A percentile compares a stretch with the other conserved stretches of the same genome.
Conservation (phyloP, 2,329 filamentous ascomycete species). For the Paecilomyces sp. region DNA sequence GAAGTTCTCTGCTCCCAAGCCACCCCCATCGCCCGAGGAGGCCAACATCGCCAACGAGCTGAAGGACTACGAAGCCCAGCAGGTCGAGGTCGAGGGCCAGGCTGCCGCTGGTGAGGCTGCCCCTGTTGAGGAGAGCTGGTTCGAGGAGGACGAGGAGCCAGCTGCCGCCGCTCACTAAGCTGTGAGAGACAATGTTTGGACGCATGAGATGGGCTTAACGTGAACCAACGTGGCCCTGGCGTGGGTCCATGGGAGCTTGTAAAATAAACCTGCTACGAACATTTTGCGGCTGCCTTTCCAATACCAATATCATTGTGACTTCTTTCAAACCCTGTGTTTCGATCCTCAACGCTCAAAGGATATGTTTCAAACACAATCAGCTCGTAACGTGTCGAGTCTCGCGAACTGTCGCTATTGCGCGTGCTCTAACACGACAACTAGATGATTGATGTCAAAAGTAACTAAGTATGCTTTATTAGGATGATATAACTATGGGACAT, state of each 20-base stretch:
- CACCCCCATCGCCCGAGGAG: constrained; percentile 88
- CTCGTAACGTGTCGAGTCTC: neutral
- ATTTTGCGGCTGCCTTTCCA: constrained; percentile 12
- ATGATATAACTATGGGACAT: neutral
- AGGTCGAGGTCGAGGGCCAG: constrained; percentile 90
- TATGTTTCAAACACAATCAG: neutral
- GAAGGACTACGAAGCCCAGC: constrained; percentile 89
- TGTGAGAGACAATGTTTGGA: constrained; percentile 19
- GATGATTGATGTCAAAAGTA: no score
- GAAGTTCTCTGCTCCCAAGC: constrained; percentile 71
- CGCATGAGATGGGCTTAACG: constrained; percentile 14
- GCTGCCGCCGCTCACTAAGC: constrained; percentile 38
- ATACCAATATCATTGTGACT: constrained; percentile 1
- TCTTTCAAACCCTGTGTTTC: constrained; percentile 2
- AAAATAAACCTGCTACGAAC: constrained; percentile 22
- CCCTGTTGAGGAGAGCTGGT: constrained; percentile 65
- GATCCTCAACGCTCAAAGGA: neutral
- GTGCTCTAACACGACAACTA: neutral
- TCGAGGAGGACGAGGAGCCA: constrained; percentile 64
- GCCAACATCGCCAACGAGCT: constrained; percentile 83
- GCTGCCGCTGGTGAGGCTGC: constrained; percentile 55
- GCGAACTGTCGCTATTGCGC: neutral
- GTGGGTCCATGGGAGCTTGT: constrained; percentile 19
- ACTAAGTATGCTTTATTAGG: neutral
- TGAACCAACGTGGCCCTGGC: constrained; percentile 12